Base-by-base conservation (phyloP, 805 yeast genomes). In the Wickerhamiella dianesei region DNA sequence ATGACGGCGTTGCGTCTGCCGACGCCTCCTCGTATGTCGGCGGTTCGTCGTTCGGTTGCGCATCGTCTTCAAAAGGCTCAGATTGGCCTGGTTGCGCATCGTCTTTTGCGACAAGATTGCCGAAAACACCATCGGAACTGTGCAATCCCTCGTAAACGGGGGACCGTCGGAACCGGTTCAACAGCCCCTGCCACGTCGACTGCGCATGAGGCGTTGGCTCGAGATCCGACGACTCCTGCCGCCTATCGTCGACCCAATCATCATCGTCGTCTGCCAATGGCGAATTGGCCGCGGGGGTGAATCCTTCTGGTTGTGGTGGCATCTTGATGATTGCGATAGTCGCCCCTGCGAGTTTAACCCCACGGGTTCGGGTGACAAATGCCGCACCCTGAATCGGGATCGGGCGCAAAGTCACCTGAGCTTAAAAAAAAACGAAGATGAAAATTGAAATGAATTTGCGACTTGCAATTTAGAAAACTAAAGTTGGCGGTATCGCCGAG, bases 21-120 rank as follows among this genome's bases (percentile, higher is more conserved):
- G 95, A 85, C 0, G 95, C 97, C 60, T 88, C 97, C 48, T 85
- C 96, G 64, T 92, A 92, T 0, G 94, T 72, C 2, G 97, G 97
- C 18, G 84, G 80, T 29, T 68, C 68, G 50, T 81, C 88, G 9
- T 68, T 63, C 59, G 59, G 58, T n/a, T 55, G 49, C 5, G 47
- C 51, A n/a, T 54, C 60, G 46, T 53, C 60, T 20, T 50, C 35
- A 48, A 16, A 21, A 19, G 36, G n/a, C 18, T 18, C 40, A 12
- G 18, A 18, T 13, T 49, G 0, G 60, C 55, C 47, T 50, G 48
- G 54, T 21, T 49, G 53, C 3, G 73, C 60, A 43, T 80, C 89
- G 3, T 96, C 96, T 59, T 88, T 89, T 2, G 97, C 97, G 56
- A 83, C 75, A 56, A 92, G 63, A 63, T 92, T 92, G 44, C 92